Base-by-base conservation (phyloP, 1,139 yeast species). In the Yamadazyma membranifaciens region DNA sequence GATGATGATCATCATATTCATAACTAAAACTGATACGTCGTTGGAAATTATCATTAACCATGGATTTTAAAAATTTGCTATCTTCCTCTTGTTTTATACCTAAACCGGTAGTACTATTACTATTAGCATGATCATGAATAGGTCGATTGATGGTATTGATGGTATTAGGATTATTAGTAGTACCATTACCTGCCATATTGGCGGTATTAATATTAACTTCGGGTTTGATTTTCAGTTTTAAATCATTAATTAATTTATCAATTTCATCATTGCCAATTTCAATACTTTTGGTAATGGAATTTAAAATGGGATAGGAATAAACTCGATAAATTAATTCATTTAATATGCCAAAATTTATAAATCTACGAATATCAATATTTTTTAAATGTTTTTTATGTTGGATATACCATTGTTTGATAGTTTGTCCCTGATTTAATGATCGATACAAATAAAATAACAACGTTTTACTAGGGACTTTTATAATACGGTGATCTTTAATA, bases 291-390 rank as follows among this genome's bases (percentile, higher is more conserved):
- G 62, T 62, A 11, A 67, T 57, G 28, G 63, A 65, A 45, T 61
- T 68, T 45, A 73, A 60, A 2, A 88, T 65, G 0, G 98, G 97
- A 55, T 80, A 87, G 10, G 88, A 70, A 45, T 86, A 77, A 1
- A 89, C 87, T 39, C 98, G 65, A 58, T 89, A 89, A 13, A 94
- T 83, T 6, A 94, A 59, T 1, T 95, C 89, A 47, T 88, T 77
- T 30, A 88, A 68, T 2, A 88, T 75, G 0, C 98, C 99, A 68
- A 91, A 94, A 24, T 89, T 81, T 12, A 92, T 70, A 54, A 94
- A 87, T 38, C 96, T 66, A 45, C 98, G 69, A 2, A 92, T 70
- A 59, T 94, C 98, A 32, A 94, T 79, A 50, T 80, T 77, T 14
- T 54, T 64, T 25, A 94, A 63, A 7, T 69, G 63, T 36, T 77